Evolutionary conservation across 1,139 yeast genomes (phyloP).

Genomic region (Taphrina flavorubra): DNA sequence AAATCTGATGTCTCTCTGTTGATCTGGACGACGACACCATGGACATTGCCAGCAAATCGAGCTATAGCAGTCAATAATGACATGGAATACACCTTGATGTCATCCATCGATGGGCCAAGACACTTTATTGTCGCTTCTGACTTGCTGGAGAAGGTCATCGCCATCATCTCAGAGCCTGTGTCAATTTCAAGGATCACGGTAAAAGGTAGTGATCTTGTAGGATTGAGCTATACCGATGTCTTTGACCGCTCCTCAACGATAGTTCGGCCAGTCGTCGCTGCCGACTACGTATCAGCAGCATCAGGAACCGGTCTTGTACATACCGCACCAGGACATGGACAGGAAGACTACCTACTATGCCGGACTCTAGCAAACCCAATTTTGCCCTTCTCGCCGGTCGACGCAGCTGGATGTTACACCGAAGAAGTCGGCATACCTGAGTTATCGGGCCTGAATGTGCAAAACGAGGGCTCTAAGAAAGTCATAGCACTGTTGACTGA

Average conservation of each 20-base stretch:
- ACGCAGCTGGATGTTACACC: conserved; percentile 70
- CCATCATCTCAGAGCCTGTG: conserved; percentile 2
- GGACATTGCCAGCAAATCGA: conserved; percentile 90
- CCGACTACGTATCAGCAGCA: conserved; percentile 76
- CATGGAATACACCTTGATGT: conserved; percentile 57
- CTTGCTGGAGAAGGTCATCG: conserved; percentile 53
- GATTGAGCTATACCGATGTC: conserved; percentile 16
- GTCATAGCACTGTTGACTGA: conserved; percentile 57
- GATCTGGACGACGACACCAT: conserved; percentile 98
- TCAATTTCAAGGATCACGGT: neutral
- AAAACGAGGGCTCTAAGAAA: conserved; percentile 61
- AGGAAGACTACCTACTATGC: conserved; percentile 85
- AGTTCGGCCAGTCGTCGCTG: conserved; percentile 69
- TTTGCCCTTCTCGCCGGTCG: conserved; percentile 75
- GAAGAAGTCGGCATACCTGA: conserved; percentile 58
- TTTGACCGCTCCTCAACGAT: neutral
- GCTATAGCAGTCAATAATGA: conserved; percentile 76
- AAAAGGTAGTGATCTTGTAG: neutral
- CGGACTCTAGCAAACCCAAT: conserved; percentile 53
- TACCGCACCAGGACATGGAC: conserved; percentile 97
- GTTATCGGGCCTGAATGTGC: conserved; percentile 65
- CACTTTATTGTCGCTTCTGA: conserved; percentile 56
- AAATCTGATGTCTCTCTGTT: conserved; percentile 46
- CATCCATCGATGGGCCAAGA: conserved; percentile 1
- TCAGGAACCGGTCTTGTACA: conserved; percentile 97